Base-by-base conservation (phyloP, 306 rosid genomes). In the Acacia crassicarpa region DNA sequence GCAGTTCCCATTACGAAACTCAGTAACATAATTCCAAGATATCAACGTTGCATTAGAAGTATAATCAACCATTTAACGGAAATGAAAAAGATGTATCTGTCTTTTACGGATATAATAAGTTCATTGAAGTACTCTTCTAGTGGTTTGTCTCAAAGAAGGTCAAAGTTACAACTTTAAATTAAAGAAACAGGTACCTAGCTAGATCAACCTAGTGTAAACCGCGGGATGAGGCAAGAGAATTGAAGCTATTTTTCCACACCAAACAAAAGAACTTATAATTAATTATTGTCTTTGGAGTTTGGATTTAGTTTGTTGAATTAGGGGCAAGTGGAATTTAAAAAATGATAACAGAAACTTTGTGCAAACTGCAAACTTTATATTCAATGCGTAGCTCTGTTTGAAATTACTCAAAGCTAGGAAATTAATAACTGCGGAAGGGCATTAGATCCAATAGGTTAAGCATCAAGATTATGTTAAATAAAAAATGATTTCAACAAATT, bases 21-120 rank as follows among this genome's bases (percentile, higher is more conserved):
- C 54, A 9, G 77, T 44, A 25, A 81, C 71, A 83, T 83, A 84
- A 63, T 79, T 80, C 84, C 81, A 86, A 79, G 89, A 59, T 54
- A 79, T 75, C 87, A 83, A 72, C 79, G 79, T 78, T 53, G 82
- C 79, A 78, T 72, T n/a, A 67, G 86, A 73, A 45, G 72, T 71
- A 86, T 43, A 46, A 43, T 71, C 74, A 83, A 80, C 51, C 81
- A 80, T 77, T 72, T 74, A 78, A 76, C 32, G 59, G 25, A 53
- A 75, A 75, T 35, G 43, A 22, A 43, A 20, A 41, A 66, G 77
- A 78, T 51, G 30, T 35, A 78, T 84, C 45, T 71, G 81, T 72
- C 62, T 58, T 67, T 63, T 33, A 43, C 74, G 63, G 72, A 79
- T 76, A 83, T 59, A 80, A 45, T 35, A 43, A 67, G 87, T 70